Evolutionary conservation across 805 yeast genomes (phyloP), one percentile per base, ranked within the genome.

Genomic region (Candida maesae): DNA sequence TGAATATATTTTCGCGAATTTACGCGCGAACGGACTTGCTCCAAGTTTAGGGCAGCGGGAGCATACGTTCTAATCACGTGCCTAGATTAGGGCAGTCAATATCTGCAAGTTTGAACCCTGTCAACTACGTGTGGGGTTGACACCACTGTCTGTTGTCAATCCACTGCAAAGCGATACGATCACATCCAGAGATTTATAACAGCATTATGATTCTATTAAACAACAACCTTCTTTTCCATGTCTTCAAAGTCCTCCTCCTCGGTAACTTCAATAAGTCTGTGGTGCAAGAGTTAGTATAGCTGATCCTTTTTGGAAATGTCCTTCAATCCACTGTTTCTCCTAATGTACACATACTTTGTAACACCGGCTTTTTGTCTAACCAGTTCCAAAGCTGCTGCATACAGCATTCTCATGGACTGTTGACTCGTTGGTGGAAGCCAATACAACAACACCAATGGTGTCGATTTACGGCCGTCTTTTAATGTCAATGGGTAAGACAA

Each of bases 391-490:
- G 95, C 95, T 5, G 93, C 95, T 1, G 96, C 97, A 53, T 88
- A 89, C 36, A 86, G 64, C 97, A 89, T 90, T 60, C 83, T 80
- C 55, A 75, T 70, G 41, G 84, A 85, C 58, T 83, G 91, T 14
- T 85, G 82, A n/a, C 87, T 72, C 0, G 95, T 87, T 19, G 81
- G 82, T 4, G 97, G 97, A 45, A 86, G 74, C 81, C 90, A 90
- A 61, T 88, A 90, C n/a, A 90, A 52, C 58, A 90, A 61, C 2
- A 89, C 86, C 46, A 84, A 71, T 3, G 96, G 96, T 9, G 77
- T 71, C 35, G 79, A 73, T 53, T 75, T 71, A 41, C 95, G 70
- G 0, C 95, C 95, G 53, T 89, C 96, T 24, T 66, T 59, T 8
- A 74, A 61, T 18, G 74, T 76, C 53, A 80, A 63, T 6, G 96